Conservation (phyloP, 2,329 filamentous ascomycete genomes). For the Aspergillus sp. region DNA sequence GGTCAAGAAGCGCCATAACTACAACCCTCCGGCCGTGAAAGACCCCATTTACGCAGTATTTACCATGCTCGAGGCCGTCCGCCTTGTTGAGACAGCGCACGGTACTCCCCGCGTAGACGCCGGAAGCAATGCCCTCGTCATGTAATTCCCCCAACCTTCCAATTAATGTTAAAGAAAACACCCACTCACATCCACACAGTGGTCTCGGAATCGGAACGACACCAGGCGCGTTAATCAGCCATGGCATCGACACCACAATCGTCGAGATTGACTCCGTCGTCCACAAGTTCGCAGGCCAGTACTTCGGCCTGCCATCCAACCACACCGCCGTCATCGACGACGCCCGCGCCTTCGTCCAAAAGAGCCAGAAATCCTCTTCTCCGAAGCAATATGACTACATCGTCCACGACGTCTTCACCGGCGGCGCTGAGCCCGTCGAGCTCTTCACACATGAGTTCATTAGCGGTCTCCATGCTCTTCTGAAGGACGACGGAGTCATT, state of each 20-base stretch:
- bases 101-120: conserved; percentile 50
- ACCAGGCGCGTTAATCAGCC: conserved; percentile 78
- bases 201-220: conserved; percentile 92
- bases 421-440: conserved; percentile 83
- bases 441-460: conserved; percentile 90
- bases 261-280: conserved; percentile 94
- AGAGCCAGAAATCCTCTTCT: conserved; percentile 49
- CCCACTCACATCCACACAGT: conserved; percentile 44
- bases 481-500: conserved; percentile 77
- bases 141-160: conserved; percentile 57
- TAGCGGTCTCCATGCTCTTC: conserved; percentile 64
- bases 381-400: conserved; percentile 76
- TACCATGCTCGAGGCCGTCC: conserved; percentile 87
- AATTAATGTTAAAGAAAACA: background rate
- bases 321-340: conserved; percentile 80
- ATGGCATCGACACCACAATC: conserved; percentile 89
- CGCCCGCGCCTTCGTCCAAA: conserved; percentile 67
- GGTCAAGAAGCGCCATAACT: conserved; percentile 56
- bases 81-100: conserved; percentile 65
- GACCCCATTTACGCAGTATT: conserved; percentile 98
- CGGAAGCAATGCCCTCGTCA: conserved; percentile 77
- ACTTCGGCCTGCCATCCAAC: conserved; percentile 76
- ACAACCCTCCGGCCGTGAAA: conserved; percentile 55
- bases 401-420: conserved; percentile 96
- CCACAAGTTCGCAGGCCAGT: conserved; percentile 75